Conservation (phyloP, 2,329 filamentous ascomycete genomes). For the Penicillium oxalicum region DNA sequence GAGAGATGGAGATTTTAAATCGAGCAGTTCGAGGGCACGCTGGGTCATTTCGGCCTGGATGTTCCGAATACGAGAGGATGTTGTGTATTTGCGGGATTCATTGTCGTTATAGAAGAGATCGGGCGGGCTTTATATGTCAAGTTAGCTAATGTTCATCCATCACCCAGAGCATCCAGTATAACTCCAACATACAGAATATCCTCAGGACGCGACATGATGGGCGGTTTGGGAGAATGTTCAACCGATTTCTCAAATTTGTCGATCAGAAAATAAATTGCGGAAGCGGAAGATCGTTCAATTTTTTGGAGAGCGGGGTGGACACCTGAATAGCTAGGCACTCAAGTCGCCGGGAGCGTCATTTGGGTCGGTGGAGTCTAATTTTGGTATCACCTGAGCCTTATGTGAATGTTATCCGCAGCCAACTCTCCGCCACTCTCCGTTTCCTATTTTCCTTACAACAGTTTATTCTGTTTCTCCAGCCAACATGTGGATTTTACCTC, state of each 20-base stretch:
- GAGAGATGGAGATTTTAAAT: constrained; percentile 70
- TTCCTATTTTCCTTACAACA: neutral
- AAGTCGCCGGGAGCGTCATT: constrained; percentile 5
- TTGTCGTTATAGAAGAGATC: constrained; percentile 96
- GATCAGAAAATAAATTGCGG: constrained; percentile 1
- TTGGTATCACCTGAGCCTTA: too few species aligned
- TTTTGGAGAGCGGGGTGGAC: constrained; percentile 11
- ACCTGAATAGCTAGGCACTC: constrained; percentile 9
- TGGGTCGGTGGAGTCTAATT: neutral
- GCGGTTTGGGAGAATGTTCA: constrained; percentile 6
- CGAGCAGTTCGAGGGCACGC: constrained; percentile 84
- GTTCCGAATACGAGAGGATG: constrained; percentile 86
- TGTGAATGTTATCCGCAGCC: neutral
- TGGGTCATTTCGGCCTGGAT: constrained; percentile 94
- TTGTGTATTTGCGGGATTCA: constrained; percentile 96
- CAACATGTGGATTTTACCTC: constrained; percentile 89
- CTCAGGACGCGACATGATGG: constrained; percentile 90
- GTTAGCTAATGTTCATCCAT: constrained; percentile 17
- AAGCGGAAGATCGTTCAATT: constrained; percentile 5
- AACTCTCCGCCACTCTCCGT: neutral
- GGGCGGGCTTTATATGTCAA: constrained; percentile 58
- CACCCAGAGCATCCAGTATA: too few species aligned
- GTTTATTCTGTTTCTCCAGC: neutral
- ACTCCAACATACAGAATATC: constrained; percentile 67
- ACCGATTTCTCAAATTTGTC: neutral